Conservation (phyloP, 345 rosid genomes). For the Corymbia maculata region DNA sequence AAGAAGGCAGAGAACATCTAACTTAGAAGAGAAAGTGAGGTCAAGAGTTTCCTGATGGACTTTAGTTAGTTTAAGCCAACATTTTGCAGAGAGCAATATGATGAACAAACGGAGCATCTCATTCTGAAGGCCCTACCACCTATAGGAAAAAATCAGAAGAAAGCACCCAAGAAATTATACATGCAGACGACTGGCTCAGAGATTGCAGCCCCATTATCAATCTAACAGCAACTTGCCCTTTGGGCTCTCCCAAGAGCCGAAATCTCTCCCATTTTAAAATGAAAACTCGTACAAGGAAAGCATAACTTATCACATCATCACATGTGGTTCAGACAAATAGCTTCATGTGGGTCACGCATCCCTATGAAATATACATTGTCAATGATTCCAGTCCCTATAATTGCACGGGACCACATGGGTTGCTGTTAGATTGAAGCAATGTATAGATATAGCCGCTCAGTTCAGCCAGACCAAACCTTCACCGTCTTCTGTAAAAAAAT, state of each 20-base stretch:
- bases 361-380: background rate
- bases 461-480: background rate
- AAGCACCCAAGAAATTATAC: background rate
- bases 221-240: background rate
- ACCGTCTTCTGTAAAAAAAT: conserved; percentile 2
- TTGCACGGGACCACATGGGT: background rate
- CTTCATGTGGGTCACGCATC: conserved; percentile 13
- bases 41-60: background rate
- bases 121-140: background rate
- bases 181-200: background rate
- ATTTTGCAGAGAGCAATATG: background rate
- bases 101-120: background rate
- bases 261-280: background rate
- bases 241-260: conserved; percentile 12
- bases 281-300: background rate
- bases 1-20: background rate
- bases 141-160: background rate
- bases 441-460: background rate
- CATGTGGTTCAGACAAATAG: conserved; percentile 1
- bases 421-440: background rate
- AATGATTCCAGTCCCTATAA: conserved; percentile 8
- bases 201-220: background rate
- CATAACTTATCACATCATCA: background rate
- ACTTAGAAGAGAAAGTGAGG: background rate
- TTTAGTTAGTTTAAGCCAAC: background rate